Evolutionary conservation across 768 basidiomycete genomes (phyloP).

Genomic region (Flagelloscypha sp.): DNA sequence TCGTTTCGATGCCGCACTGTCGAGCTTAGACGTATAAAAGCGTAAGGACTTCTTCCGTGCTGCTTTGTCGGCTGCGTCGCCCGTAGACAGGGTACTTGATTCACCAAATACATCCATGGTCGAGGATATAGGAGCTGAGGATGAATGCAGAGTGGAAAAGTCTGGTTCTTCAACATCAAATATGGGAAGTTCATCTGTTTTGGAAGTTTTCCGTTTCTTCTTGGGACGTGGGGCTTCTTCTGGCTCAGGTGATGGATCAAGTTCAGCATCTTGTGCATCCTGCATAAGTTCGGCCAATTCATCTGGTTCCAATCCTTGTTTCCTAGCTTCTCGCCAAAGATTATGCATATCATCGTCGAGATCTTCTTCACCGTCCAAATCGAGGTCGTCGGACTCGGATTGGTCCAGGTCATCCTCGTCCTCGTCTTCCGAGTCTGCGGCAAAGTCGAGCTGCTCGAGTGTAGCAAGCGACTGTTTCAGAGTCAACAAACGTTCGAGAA

Average conservation of each 20-base stretch:
- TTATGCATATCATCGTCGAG: constrained; percentile 23
- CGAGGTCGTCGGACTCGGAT: constrained; percentile 26
- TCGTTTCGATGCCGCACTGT: constrained; percentile 67
- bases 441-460: constrained; percentile 81
- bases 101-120: constrained; percentile 64
- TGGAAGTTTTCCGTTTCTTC: constrained; percentile 50
- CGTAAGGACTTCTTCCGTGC: constrained; percentile 75
- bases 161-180: constrained; percentile 81
- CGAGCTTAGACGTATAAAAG: constrained; percentile 92
- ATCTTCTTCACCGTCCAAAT: constrained; percentile 27
- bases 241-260: constrained; percentile 15
- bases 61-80: constrained; percentile 77
- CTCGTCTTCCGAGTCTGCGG: constrained; percentile 34
- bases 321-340: constrained; percentile 24
- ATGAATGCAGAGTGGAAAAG: constrained; percentile 42
- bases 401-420: constrained; percentile 41
- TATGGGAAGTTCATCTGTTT: constrained; percentile 24
- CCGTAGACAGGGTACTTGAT: constrained; percentile 51
- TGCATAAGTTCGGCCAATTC: constrained; percentile 52
- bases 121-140: constrained; percentile 26
- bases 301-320: constrained; percentile 26
- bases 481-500: constrained; percentile 66
- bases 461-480: constrained; percentile 77
- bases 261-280: constrained; percentile 33
- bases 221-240: constrained; percentile 39